Evolutionary conservation across 2,329 filamentous ascomycete species (phyloP).

Genomic region (Claviceps sp.): DNA sequence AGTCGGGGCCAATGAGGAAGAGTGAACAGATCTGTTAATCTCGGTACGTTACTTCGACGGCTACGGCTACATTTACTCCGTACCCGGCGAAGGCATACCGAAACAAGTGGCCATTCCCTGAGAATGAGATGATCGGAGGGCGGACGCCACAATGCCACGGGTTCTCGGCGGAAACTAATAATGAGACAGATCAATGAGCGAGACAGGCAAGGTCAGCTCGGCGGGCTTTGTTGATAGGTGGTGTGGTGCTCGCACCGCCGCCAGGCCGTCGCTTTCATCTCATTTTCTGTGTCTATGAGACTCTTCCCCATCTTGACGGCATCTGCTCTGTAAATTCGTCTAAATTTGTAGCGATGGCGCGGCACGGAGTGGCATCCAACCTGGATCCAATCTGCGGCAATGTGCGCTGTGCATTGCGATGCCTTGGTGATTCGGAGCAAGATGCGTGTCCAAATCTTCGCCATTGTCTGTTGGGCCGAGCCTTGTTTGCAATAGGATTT

Average conservation of each 20-base stretch:
- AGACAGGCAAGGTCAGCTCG: too few species aligned
- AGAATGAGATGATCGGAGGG: background rate
- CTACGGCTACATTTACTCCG: too few species aligned
- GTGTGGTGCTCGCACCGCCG: background rate
- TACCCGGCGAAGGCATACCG: too few species aligned
- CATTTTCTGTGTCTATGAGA: background rate
- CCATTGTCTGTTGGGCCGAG: background rate
- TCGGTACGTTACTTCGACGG: too few species aligned
- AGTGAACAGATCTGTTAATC: too few species aligned
- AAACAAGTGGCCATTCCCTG: background rate
- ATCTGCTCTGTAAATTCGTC: too few species aligned
- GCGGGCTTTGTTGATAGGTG: too few species aligned
- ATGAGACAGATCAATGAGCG: background rate
- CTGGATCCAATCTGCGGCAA: background rate
- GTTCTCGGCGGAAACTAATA: background rate
- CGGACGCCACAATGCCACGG: background rate
- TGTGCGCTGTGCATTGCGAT: background rate
- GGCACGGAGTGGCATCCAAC: background rate
- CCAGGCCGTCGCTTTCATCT: background rate
- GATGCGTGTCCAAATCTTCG: background rate
- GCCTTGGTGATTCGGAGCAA: background rate
- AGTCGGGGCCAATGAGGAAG: too few species aligned
- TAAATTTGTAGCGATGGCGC: background rate
- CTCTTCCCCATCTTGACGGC: background rate
- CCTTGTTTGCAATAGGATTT: background rate